Percentiles rank a stretch among this genome's conserved stretches.
Evolutionary conservation across 768 basidiomycete species (phyloP).

Genomic region (Grammothele lineata): DNA sequence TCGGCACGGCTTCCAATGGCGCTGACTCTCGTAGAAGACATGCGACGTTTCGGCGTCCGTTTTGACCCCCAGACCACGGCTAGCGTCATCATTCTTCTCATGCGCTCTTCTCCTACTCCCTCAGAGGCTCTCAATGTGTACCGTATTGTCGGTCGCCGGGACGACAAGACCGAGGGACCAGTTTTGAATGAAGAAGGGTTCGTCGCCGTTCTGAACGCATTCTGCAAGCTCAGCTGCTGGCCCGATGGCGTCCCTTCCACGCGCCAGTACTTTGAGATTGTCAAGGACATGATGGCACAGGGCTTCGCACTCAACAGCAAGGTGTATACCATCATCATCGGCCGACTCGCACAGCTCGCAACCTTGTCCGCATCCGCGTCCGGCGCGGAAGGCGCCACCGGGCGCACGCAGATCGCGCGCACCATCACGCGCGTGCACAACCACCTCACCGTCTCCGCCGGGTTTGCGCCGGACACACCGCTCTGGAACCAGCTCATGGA

Average conservation of each 20-base stretch:
- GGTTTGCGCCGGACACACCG: slow-evolving; percentile 62
- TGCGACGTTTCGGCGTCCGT: slow-evolving; percentile 49
- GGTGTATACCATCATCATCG: slow-evolving; percentile 67
- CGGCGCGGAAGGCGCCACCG: slow-evolving; percentile 2
- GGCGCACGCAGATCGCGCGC: slow-evolving; percentile 20
- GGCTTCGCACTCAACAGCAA: slow-evolving; percentile 53
- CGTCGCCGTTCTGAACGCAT: slow-evolving; percentile 56
- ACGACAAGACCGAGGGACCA: slow-evolving; percentile 13
- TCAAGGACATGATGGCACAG: slow-evolving; percentile 72
- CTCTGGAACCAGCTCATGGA: slow-evolving; percentile 88
- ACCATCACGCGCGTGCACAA: slow-evolving; percentile 69
- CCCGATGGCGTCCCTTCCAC: slow-evolving; percentile 22
- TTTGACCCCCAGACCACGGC: slow-evolving; percentile 42
- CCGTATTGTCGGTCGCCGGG: slow-evolving; percentile 31
- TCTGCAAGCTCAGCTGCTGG: slow-evolving; percentile 54
- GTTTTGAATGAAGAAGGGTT: slow-evolving; percentile 57
- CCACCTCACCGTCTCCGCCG: slow-evolving; percentile 71
- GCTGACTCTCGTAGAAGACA: slow-evolving; percentile 56
- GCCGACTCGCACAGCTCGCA: slow-evolving; percentile 47
- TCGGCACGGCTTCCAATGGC: slow-evolving; percentile 33
- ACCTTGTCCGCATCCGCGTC: slow-evolving; percentile 15
- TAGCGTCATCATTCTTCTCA: slow-evolving; percentile 57
- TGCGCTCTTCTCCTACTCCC: slow-evolving; percentile 53
- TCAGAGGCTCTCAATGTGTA: slow-evolving; percentile 66
- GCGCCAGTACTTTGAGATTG: slow-evolving; percentile 59